Evolutionary conservation across 257 asterid species (phyloP), one percentile per base, ranked within the genome.

Genomic region (Nicotiana benthamiana): DNA sequence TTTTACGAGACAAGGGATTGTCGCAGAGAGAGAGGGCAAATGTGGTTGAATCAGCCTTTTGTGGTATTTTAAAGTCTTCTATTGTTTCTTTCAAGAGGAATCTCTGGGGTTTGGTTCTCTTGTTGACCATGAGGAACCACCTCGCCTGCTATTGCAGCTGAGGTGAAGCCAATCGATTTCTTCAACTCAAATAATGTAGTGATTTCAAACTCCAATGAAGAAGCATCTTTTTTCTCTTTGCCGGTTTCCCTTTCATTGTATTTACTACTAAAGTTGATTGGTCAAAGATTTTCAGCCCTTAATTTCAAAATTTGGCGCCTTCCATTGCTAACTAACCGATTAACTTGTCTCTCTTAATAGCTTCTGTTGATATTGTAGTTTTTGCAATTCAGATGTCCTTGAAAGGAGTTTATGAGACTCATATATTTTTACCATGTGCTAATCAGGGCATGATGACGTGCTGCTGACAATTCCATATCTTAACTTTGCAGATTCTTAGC

Each of bases 341-440:
- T 70, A 70, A 70, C 77, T 70, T 70, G 59, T 72, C 59, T 72
- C n/a, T 62, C 60, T 22, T 72, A 46, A 72, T 72, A 46, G 77
- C 36, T 72, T 72, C 48, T 43, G 36, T 72, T 9, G 6, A 46
- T 26, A 22, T 36, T 46, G 59, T 72, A 46, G 77, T 13, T 70
- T 70, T 72, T 46, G 40, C 36, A 72, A 57, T 72, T 72, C 40
- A 7, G 34, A 46, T 62, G 67, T 61, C 67, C 16, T 59, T 22
- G 28, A 62, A n/a, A 22, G 28, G 60, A 43, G 18, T 46, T 72
- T 72, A 15, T 48, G 79, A 74, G 79, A 48, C 61, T 26, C 61
- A 8, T 74, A 20, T 9, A 72, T 12, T 51, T 46, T 74, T 36
- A 24, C 43, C 79, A 48, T 74, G 43, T 56, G 15, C 20, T 43